Conservation (phyloP, 2,329 filamentous ascomycete species). For the Bimuria novae-zelandiae region DNA sequence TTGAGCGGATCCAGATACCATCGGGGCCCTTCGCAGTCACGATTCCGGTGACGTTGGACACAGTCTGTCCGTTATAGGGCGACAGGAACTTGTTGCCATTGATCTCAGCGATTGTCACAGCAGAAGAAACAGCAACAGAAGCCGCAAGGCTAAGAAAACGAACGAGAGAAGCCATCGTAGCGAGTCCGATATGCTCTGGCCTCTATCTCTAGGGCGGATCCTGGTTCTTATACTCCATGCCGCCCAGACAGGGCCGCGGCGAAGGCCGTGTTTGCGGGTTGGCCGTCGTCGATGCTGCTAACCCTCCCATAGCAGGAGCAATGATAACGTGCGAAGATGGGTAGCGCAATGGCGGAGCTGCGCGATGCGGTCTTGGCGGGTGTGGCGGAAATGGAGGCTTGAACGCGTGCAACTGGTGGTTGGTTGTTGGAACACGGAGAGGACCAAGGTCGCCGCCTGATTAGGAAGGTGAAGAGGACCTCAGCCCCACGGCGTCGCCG, state of each 20-base stretch:
- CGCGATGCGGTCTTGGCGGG: slow-evolving; percentile 12
- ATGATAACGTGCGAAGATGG: background rate
- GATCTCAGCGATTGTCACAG: slow-evolving; percentile 55
- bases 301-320: background rate
- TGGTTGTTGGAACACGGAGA: slow-evolving; percentile 10
- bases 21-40: slow-evolving; percentile 66
- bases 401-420: slow-evolving; percentile 17
- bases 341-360: slow-evolving; percentile 1
- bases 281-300: background rate
- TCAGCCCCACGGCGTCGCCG: too few relatives aligned
- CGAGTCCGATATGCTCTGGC: slow-evolving; percentile 5
- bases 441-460: slow-evolving; percentile 6
- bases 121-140: slow-evolving; percentile 14
- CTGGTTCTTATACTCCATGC: slow-evolving; percentile 11
- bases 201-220: background rate
- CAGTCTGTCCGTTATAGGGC: slow-evolving; percentile 59
- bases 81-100: slow-evolving; percentile 70
- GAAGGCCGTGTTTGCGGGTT: slow-evolving; percentile 1
- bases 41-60: slow-evolving; percentile 65
- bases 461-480: slow-evolving; percentile 15
- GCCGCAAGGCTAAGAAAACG: slow-evolving; percentile 12
- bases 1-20: slow-evolving; percentile 69
- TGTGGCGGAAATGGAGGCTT: slow-evolving; percentile 11
- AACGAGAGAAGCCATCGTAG: slow-evolving; percentile 14
- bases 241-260: slow-evolving; percentile 3